Conservation (phyloP, 2,329 filamentous ascomycete species). For the Bipolaris zeicola region DNA sequence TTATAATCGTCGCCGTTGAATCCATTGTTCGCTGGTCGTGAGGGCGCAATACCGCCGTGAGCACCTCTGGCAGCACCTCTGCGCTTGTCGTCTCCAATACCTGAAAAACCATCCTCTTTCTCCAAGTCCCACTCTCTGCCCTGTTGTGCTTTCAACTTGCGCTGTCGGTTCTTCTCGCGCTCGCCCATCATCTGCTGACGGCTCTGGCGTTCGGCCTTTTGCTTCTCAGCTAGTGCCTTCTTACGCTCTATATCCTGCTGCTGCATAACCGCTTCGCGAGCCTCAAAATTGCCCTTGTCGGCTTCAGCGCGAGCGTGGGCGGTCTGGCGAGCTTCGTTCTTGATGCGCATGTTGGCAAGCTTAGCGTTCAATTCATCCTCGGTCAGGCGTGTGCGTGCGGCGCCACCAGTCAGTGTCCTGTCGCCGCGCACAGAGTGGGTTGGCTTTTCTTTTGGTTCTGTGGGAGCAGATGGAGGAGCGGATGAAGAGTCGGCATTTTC, state of each 20-base stretch:
- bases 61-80: conserved; percentile 57
- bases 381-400: conserved; percentile 55
- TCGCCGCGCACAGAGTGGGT: conserved; percentile 42
- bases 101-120: conserved; percentile 62
- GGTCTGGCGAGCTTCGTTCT: conserved; percentile 64
- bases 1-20: conserved; percentile 24
- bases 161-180: conserved; percentile 63
- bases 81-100: conserved; percentile 50
- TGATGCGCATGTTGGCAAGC: conserved; percentile 65
- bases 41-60: conserved; percentile 55
- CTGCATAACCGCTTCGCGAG: conserved; percentile 65
- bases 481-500: conserved; percentile 20
- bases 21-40: conserved; percentile 33
- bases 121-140: conserved; percentile 68
- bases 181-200: conserved; percentile 66
- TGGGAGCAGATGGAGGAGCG: conserved; percentile 21
- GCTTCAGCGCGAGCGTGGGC: conserved; percentile 70
- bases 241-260: conserved; percentile 54
- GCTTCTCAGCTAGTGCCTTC: conserved; percentile 37
- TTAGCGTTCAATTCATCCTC: conserved; percentile 67
- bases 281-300: conserved; percentile 68
- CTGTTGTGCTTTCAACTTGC: conserved; percentile 63
- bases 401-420: conserved; percentile 41
- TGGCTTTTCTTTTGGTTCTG: conserved; percentile 31
- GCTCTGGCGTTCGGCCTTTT: conserved; percentile 57